phyloP scores from a whole-genome alignment of 306 rosid species.

The Pyrus bretschneideri region DNA sequence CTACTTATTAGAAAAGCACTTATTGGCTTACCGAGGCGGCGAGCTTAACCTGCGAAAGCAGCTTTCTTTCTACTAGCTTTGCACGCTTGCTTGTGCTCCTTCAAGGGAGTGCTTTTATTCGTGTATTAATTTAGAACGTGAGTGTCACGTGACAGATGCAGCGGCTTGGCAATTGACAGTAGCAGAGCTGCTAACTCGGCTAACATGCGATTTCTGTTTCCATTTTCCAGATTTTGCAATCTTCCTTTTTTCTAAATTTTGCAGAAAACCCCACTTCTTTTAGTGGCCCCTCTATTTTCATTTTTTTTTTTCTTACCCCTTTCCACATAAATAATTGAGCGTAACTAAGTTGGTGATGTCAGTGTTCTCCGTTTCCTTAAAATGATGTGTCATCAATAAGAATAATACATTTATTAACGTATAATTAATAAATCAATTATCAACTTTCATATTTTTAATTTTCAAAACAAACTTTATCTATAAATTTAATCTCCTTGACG shows the following conservation, averaged over 20 bases:
- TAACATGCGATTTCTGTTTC: background rate
- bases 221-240: background rate
- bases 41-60: background rate
- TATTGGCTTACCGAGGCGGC: slow-evolving; percentile 30
- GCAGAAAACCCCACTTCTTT: background rate
- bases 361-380: no score
- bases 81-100: background rate
- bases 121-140: slow-evolving; percentile 17
- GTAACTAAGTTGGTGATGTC: background rate
- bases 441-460: no score
- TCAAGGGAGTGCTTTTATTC: background rate
- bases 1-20: background rate
- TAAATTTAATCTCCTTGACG: fast-evolving
- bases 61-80: background rate
- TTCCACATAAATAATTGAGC: background rate
- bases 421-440: fast-evolving
- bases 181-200: background rate
- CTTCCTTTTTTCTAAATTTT: no score
- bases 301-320: background rate
- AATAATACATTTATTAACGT: no score
- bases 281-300: background rate
- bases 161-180: background rate
- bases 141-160: background rate
- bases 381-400: fast-evolving
- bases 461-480: no score